A percentile compares a stretch with the other conserved stretches of the same genome.
Evolutionary conservation across 305 asterid species (phyloP).

Genomic region (Plantago coronopus): DNA sequence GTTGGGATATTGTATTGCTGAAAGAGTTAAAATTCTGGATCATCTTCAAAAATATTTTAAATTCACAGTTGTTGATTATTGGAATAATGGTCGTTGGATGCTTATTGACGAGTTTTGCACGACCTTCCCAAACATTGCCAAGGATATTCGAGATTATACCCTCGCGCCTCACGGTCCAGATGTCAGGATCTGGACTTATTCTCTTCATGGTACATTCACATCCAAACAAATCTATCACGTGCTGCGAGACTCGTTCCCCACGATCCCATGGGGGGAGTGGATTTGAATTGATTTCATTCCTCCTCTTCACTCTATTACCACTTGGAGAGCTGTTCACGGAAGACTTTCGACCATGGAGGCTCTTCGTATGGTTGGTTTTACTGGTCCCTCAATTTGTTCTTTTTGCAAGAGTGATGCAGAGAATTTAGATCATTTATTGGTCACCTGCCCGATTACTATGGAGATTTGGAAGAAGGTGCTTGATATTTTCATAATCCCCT

Average conservation of each 20-base stretch:
- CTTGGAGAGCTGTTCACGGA: not conserved
- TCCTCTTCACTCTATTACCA: not conserved
- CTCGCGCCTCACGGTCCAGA: no score
- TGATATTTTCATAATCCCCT: no score
- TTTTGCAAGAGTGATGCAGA: not conserved
- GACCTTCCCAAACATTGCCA: no score
- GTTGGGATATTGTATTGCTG: not conserved
- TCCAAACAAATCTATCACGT: not conserved
- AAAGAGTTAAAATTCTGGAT: not conserved
- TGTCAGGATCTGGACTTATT: no score
- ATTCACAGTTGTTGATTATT: not conserved
- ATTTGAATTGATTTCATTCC: not conserved
- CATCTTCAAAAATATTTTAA: not conserved
- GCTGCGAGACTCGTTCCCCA: not conserved
- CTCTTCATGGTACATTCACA: no score
- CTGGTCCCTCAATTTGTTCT: not conserved
- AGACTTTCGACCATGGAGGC: not conserved
- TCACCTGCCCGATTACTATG: no score
- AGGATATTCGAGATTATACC: no score
- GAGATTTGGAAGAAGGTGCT: no score
- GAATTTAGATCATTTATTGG: not conserved
- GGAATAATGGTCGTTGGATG: not conserved
- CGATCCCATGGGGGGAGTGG: not conserved
- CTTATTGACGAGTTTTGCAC: no score
- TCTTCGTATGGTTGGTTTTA: not conserved